phyloP scores from a whole-genome alignment of 2,329 filamentous ascomycete species.

The Aspergillus terreus region DNA sequence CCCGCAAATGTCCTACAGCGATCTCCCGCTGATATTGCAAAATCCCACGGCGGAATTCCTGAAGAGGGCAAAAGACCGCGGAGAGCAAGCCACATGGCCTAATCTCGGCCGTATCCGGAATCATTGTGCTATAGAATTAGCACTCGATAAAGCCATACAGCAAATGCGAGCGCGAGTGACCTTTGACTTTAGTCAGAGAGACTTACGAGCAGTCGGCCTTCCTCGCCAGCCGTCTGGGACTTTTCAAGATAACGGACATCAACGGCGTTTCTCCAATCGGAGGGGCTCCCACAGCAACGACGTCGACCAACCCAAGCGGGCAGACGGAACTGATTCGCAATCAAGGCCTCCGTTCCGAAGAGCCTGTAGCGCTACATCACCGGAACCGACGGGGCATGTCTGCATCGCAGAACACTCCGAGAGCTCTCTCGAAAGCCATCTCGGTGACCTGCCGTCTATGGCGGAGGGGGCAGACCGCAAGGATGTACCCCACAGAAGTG shows the following conservation, averaged over 20 bases:
- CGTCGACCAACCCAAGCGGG: constrained; percentile 17
- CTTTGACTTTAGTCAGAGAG: constrained; percentile 27
- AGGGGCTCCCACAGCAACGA: constrained; percentile 33
- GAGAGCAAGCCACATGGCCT: constrained; percentile 88
- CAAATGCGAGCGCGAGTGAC: constrained; percentile 38
- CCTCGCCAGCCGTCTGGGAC: constrained; percentile 15
- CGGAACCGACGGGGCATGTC: constrained; percentile 10
- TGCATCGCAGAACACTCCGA: too few species aligned
- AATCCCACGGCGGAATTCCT: constrained; percentile 89
- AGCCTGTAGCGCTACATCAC: constrained; percentile 16
- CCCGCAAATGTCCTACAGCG: constrained; percentile 69
- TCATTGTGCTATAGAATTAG: constrained; percentile 82
- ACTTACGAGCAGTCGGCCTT: constrained; percentile 16
- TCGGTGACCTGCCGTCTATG: too few species aligned
- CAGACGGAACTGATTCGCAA: constrained; percentile 4
- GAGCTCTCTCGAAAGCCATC: too few species aligned
- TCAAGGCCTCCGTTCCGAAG: constrained; percentile 12
- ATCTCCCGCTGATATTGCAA: constrained; percentile 71
- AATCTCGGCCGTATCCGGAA: constrained; percentile 81
- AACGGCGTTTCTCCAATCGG: constrained; percentile 19
- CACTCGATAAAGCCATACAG: constrained; percentile 51
- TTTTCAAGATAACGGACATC: constrained; percentile 19
- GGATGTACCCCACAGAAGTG: not conserved
- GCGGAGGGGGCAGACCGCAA: too few species aligned
- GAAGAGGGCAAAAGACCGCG: constrained; percentile 69